phyloP scores from a whole-genome alignment of 2,329 filamentous ascomycete species.

The Arthrocladium fulminans region DNA sequence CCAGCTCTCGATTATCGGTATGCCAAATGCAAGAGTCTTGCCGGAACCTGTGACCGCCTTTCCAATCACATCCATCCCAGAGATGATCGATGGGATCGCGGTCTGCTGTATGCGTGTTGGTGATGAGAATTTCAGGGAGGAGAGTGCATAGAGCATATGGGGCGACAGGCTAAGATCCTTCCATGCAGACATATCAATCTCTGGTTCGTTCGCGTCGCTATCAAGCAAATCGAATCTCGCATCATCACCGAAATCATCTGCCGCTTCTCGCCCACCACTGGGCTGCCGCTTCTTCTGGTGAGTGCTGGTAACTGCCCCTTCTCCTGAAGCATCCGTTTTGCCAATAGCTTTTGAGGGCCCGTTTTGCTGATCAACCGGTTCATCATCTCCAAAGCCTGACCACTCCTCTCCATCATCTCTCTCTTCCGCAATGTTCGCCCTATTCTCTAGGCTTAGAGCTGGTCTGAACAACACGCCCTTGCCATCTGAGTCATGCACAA shows the following conservation, averaged over 20 bases:
- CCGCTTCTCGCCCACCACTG: constrained; percentile 21
- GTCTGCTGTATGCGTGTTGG: constrained; percentile 75
- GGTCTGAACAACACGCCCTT: constrained; percentile 1
- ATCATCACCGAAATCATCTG: constrained; percentile 12
- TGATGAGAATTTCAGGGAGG: constrained; percentile 67
- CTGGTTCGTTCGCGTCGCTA: constrained; percentile 39
- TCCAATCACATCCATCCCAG: constrained; percentile 83
- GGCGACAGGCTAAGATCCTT: constrained; percentile 62
- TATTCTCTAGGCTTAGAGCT: constrained; percentile 17
- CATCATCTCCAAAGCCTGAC: constrained; percentile 54
- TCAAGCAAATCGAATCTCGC: constrained; percentile 22
- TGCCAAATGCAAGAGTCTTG: constrained; percentile 89
- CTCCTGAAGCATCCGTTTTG: constrained; percentile 14
- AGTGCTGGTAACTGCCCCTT: constrained; percentile 22
- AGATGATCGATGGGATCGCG: constrained; percentile 71
- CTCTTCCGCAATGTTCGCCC: constrained; percentile 23
- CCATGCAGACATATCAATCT: constrained; percentile 70
- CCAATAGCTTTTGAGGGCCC: constrained; percentile 11
- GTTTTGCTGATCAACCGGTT: constrained; percentile 13
- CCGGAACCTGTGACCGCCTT: constrained; percentile 95
- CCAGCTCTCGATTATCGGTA: constrained; percentile 83
- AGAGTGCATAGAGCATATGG: constrained; percentile 61
- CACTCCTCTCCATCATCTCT: constrained; percentile 47
- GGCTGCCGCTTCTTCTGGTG: constrained; percentile 24
- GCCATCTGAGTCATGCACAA: constrained; percentile 51